phyloP scores from a whole-genome alignment of 1,139 yeast species.

The Yueomyces sp. region DNA sequence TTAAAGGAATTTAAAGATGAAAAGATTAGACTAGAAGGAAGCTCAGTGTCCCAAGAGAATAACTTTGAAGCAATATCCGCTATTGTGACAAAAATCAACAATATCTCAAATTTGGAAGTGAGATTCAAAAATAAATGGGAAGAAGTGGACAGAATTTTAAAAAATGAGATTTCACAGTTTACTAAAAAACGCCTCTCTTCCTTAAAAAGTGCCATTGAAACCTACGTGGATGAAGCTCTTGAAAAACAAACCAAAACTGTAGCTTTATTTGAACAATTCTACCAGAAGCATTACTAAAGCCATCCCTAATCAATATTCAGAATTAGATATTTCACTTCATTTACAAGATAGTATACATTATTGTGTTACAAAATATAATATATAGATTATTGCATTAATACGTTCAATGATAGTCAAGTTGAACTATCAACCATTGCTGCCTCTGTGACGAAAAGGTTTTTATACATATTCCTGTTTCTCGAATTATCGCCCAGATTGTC shows the following conservation, averaged over 20 bases:
- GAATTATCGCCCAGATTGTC: constrained; percentile 31
- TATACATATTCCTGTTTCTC: constrained; percentile 16
- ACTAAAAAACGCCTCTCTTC: constrained; percentile 54
- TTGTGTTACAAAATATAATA: background rate
- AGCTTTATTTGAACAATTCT: no score
- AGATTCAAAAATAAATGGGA: constrained; percentile 39
- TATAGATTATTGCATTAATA: background rate
- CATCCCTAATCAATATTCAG: no score
- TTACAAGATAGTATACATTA: background rate
- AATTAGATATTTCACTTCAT: no score
- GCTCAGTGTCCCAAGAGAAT: constrained; percentile 27
- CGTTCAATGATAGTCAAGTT: no score
- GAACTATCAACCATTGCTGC: background rate
- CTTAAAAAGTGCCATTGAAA: constrained; percentile 49
- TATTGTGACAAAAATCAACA: constrained; percentile 45
- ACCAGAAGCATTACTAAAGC: no score
- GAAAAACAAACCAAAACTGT: no score
- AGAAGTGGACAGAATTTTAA: constrained; percentile 50
- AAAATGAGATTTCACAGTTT: constrained; percentile 53
- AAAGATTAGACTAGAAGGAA: constrained; percentile 43
- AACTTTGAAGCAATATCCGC: constrained; percentile 45
- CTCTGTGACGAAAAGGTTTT: constrained; percentile 22
- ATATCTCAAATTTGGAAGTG: constrained; percentile 22
- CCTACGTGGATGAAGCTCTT: constrained; percentile 24
- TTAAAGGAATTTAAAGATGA: constrained; percentile 34